phyloP scores from a whole-genome alignment of 73 alveolate genomes.

The Symbiodinium natans region DNA sequence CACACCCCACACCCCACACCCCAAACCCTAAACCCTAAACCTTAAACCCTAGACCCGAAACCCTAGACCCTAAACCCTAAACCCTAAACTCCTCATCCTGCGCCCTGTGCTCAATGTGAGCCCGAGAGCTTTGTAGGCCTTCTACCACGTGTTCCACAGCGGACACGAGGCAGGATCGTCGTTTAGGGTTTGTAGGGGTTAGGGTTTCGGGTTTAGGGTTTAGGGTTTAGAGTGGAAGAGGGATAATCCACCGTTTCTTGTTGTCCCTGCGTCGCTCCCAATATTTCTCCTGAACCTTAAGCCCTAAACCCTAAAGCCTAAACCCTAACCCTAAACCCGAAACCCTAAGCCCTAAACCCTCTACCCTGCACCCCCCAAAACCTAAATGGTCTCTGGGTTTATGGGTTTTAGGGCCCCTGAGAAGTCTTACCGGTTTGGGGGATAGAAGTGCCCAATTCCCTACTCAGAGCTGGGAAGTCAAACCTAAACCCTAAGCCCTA shows the following conservation, averaged over 20 bases:
- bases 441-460: too few relatives aligned
- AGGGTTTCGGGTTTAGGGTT: too few relatives aligned
- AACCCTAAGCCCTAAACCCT: background rate
- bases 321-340: background rate
- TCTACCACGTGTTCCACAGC: background rate
- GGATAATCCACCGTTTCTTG: too few relatives aligned
- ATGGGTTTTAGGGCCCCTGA: too few relatives aligned
- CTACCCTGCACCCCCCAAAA: too few relatives aligned
- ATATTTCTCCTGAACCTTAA: background rate
- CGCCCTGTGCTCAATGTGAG: too few relatives aligned
- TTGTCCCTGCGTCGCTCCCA: background rate
- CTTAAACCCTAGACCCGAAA: background rate
- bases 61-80: background rate
- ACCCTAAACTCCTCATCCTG: background rate
- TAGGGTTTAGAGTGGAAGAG: background rate
- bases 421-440: too few relatives aligned
- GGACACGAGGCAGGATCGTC: background rate
- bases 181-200: too few relatives aligned
- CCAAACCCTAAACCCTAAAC: background rate
- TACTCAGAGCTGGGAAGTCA: too few relatives aligned
- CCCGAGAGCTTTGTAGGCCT: background rate
- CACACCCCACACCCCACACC: too few relatives aligned
- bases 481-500: too few relatives aligned
- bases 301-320: background rate
- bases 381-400: too few relatives aligned